Base-by-base conservation (phyloP, 495 filamentous ascomycete genomes). In the Cairneyella variabilis region DNA sequence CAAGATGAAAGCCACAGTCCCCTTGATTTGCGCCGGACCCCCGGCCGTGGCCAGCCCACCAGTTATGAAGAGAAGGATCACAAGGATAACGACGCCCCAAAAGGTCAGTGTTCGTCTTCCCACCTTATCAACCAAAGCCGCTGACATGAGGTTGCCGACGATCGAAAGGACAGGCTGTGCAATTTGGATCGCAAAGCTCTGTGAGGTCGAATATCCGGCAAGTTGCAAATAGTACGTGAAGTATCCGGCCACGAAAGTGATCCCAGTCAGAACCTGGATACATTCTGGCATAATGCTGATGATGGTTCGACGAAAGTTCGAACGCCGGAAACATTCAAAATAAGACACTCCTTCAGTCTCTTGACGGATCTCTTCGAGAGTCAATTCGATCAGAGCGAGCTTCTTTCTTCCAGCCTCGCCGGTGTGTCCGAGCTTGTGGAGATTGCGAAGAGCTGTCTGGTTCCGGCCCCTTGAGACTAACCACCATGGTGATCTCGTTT, bases 311-410 rank as follows among this genome's bases (percentile, higher is more conserved):
- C 64, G 64, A 1, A 69, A 41, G 39, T 70, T 69, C 7, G 64
- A 62, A 12, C 46, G 41, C 0, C 64, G 60, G 57, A 69, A 67
- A 43, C 64, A 67, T 48, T 70, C 68, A 1, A 65, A 18, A 52
- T 67, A 70, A 0, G 65, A 67, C 0, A 51, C 66, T 16, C 65
- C 65, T 38, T 67, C 68, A 5, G 68, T 67, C 27, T 68, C 64
- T 8, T 41, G 39, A 12, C 50, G 51, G 9, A 63, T 46, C 26
- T 69, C 56, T 41, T 68, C 63, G 14, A 59, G 39, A 5, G 45
- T 54, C 23, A 44, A 18, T 25, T 50, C 20, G 39, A 59, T 54
- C 16, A 42, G 20, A 8, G 52, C 57, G 22, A 49, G 44, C 6
- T 32, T 18, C 34, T 28, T 59, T 6, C 11, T 14, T 17, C 41